Evolutionary conservation across 208 protist species (phyloP).

Genomic region (Trypanosoma grayi): DNA sequence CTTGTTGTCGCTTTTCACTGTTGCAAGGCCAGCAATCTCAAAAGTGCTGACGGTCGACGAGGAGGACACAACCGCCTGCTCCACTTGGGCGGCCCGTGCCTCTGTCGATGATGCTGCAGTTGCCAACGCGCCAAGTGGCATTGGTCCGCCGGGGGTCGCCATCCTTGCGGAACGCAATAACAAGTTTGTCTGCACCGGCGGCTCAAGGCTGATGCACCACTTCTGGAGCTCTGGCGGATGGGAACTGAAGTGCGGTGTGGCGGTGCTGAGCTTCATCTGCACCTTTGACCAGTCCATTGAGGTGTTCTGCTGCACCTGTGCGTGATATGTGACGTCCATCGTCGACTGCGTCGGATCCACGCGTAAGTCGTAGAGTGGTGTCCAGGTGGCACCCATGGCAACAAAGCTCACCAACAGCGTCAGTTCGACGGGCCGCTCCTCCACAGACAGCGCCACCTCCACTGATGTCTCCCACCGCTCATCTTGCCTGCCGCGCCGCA

Average conservation of each 20-base stretch:
- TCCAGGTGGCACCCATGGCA: constrained; percentile 38
- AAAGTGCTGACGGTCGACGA: constrained; percentile 37
- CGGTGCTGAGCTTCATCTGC: constrained; percentile 45
- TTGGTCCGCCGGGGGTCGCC: neutral
- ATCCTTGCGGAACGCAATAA: neutral
- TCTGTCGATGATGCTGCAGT: too few relatives aligned
- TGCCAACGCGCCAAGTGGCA: too few relatives aligned
- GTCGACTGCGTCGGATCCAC: constrained; percentile 26
- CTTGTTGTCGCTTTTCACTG: constrained; percentile 45
- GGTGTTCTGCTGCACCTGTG: constrained; percentile 42
- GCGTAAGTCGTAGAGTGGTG: constrained; percentile 47
- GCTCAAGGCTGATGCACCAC: constrained; percentile 39
- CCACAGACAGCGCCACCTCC: constrained; percentile 10
- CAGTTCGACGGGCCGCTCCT: constrained; percentile 17
- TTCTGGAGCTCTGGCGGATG: constrained; percentile 28
- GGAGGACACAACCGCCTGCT: constrained; percentile 20
- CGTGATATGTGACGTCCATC: constrained; percentile 49
- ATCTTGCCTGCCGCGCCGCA: constrained; percentile 6
- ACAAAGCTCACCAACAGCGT: constrained; percentile 39
- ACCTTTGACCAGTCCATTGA: constrained; percentile 53
- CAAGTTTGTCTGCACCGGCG: neutral
- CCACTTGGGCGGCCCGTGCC: constrained; percentile 6
- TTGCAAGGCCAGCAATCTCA: constrained; percentile 35
- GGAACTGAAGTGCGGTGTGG: constrained; percentile 37
- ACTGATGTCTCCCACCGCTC: constrained; percentile 8